Conservation (phyloP, 768 basidiomycete species). For the Phanerochaete sordida region DNA sequence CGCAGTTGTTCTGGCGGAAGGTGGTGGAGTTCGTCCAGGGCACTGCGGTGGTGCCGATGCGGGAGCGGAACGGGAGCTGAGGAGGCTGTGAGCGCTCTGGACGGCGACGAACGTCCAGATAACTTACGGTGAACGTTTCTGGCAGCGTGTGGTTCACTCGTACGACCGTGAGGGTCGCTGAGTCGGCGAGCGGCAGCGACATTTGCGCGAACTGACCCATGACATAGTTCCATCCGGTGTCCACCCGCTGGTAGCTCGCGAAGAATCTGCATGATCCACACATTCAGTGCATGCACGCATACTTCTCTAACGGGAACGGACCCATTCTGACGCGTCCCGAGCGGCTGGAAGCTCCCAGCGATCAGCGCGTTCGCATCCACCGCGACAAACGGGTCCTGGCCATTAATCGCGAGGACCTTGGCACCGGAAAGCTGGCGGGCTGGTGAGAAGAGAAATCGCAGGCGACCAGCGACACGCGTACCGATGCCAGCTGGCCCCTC, state of each 20-base stretch:
- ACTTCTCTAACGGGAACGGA: conserved; percentile 16
- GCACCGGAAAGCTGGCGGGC: conserved; percentile 40
- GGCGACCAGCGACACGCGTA: not conserved
- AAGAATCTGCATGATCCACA: conserved; percentile 26
- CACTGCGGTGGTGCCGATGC: conserved; percentile 41
- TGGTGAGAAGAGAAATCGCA: not conserved
- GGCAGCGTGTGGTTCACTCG: conserved; percentile 33
- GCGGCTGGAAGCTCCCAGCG: conserved; percentile 49
- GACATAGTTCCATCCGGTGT: conserved; percentile 26
- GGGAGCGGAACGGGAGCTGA: conserved; percentile 57
- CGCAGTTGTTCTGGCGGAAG: conserved; percentile 51
- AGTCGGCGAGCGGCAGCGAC: conserved; percentile 48
- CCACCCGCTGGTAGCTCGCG: conserved; percentile 28
- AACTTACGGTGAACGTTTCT: conserved; percentile 44
- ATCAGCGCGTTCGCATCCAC: conserved; percentile 49
- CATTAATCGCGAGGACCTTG: conserved; percentile 51
- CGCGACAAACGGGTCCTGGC: conserved; percentile 44
- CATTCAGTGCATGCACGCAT: not conserved
- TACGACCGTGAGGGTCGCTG: conserved; percentile 44
- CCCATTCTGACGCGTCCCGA: conserved; percentile 38
- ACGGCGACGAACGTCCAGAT: not conserved
- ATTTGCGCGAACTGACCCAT: conserved; percentile 50
- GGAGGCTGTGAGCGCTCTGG: conserved; percentile 24
- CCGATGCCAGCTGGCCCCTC: conserved; percentile 37
- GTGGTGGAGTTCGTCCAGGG: conserved; percentile 47